Percentiles rank a stretch among this genome's conserved stretches.
Evolutionary conservation across 306 rosid species (phyloP).

Genomic region (Ziziphus jujuba): DNA sequence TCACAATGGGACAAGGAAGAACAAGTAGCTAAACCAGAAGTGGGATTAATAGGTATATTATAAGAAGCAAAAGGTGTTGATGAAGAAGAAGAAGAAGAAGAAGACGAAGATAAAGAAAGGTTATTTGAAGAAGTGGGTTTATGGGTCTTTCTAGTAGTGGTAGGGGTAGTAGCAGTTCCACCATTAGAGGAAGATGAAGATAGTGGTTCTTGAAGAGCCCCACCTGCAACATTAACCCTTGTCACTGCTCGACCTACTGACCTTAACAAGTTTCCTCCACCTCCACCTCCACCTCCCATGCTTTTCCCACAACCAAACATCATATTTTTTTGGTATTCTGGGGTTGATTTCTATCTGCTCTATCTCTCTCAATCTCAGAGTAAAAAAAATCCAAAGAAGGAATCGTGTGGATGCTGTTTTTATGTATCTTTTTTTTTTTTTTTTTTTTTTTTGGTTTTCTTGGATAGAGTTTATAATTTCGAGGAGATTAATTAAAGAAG

Average conservation of each 20-base stretch:
- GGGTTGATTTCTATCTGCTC: not conserved
- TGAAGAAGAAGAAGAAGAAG: slow-evolving; percentile 26
- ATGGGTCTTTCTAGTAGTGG: slow-evolving; percentile 31
- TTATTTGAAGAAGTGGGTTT: slow-evolving; percentile 21
- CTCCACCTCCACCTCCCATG: slow-evolving; percentile 49
- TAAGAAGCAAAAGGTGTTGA: slow-evolving; percentile 22
- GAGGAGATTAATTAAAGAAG: slow-evolving; percentile 6
- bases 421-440: no score
- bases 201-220: slow-evolving; percentile 32
- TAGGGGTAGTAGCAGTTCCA: slow-evolving; percentile 8
- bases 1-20: slow-evolving; percentile 29
- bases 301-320: slow-evolving; percentile 45
- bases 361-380: not conserved
- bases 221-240: slow-evolving; percentile 30
- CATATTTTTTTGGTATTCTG: not conserved
- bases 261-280: slow-evolving; percentile 36
- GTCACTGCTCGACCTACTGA: slow-evolving; percentile 39
- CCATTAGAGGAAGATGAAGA: slow-evolving; percentile 9
- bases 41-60: slow-evolving; percentile 18
- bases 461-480: not conserved
- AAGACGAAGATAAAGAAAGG: slow-evolving; percentile 26
- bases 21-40: slow-evolving; percentile 20
- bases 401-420: not conserved
- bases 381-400: not conserved
- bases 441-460: not conserved